These are phyloP conservation scores for Tanozyma kutaoensis DNA, from an alignment of 805 yeast genomes.

Conservation along the genomic window DNA sequence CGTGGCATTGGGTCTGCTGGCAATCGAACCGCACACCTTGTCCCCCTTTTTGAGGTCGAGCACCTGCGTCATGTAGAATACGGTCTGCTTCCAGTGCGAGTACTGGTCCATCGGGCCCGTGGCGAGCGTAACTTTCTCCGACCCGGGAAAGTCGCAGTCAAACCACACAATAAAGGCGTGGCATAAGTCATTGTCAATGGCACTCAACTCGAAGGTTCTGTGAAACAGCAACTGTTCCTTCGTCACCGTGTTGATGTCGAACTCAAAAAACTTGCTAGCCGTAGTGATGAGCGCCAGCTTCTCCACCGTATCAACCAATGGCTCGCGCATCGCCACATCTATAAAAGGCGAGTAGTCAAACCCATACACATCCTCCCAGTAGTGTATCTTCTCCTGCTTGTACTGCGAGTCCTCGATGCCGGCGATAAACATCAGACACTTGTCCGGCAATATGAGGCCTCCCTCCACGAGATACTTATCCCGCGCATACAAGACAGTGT, in stretches of 20 bases:
- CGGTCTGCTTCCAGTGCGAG: slow-evolving; percentile 99
- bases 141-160: slow-evolving; percentile 75
- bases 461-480: slow-evolving; percentile 73
- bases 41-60: slow-evolving; percentile 71
- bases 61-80: slow-evolving; percentile 78
- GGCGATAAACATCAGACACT: slow-evolving; percentile 79
- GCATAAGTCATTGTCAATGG: slow-evolving; percentile 65
- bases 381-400: slow-evolving; percentile 80
- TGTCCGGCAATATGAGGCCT: slow-evolving; percentile 92
- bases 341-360: slow-evolving; percentile 90
- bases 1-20: slow-evolving; percentile 58
- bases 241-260: slow-evolving; percentile 83
- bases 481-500: slow-evolving; percentile 88
- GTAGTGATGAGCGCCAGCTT: slow-evolving; percentile 61
- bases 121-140: slow-evolving; percentile 56
- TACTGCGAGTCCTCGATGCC: slow-evolving; percentile 89
- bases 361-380: slow-evolving; percentile 96
- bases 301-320: slow-evolving; percentile 92
- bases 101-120: slow-evolving; percentile 92
- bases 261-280: slow-evolving; percentile 54
- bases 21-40: slow-evolving; percentile 51
- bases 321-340: slow-evolving; percentile 79
- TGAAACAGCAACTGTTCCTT: slow-evolving; percentile 72
- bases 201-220: slow-evolving; percentile 54
- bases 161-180: slow-evolving; percentile 94